Evolutionary conservation across 2,329 filamentous ascomycete species (phyloP), one percentile per base, ranked within the genome.

Genomic region (Fusarium tupiense): DNA sequence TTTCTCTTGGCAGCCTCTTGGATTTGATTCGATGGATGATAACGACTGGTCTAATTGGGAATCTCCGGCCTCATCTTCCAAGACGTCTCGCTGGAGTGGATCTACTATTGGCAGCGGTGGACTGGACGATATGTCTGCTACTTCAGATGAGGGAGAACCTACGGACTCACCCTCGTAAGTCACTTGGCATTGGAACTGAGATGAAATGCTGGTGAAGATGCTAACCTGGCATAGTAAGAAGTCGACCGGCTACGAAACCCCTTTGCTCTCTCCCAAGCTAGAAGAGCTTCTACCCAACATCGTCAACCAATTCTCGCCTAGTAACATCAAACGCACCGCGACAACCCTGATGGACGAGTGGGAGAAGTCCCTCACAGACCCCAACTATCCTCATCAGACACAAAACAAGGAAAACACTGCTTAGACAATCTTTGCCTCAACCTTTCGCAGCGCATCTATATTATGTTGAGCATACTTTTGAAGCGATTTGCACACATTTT

Each of bases 261-360:
- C 78, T 31, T 69, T 81, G 33, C 80, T 84, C 50, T 79, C 84
- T 26, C 83, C 83, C 69, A 86, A 85, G 77, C 81, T 89, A 41
- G 86, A 88, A 81, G 85, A 91, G 78, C 80, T 90, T 66, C 81
- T 93, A 35, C 94, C 94, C 84, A 91, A 91, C 56, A 89, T 92
- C 54, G 88, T 97, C 64, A 91, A 91, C 80, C 91, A 92, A 73
- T 84, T 95, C 47, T 89, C 90, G 14, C 93, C 95, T 1, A 91
- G 91, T 75, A 95, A 94, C 77, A 85, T 98, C 76, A 94, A 94
- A 80, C 89, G 91, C 43, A 96, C 94, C 2, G 94, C 95, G n/a
- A 93, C 91, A 41, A 93, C 92, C 71, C 87, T 98, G 65, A 94
- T 98, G 90, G 93, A 91, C 73, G 95, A 98, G 80, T 97, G 94